These are phyloP conservation scores for Ceratocystis albifundus DNA, from an alignment of 2,329 filamentous ascomycete species.

Conservation along the genomic window DNA sequence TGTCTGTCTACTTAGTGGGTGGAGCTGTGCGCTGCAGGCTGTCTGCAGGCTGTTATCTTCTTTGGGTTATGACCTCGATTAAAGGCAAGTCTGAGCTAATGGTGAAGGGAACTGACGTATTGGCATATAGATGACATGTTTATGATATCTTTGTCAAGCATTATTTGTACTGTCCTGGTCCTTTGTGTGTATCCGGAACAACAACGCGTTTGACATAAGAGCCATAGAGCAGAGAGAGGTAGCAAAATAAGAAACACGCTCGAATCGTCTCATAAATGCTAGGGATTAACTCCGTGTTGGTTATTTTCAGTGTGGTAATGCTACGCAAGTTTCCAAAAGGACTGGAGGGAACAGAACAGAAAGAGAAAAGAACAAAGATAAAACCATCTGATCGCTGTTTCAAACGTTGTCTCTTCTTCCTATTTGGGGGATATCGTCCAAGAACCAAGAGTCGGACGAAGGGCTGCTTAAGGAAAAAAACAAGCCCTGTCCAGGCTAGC, in stretches of 20 bases:
- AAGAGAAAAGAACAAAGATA: neutral
- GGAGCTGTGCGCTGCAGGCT: neutral
- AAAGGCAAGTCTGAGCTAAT: slow-evolving; percentile 55
- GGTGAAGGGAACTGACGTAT: neutral
- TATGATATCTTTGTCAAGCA: neutral
- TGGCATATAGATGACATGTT: slow-evolving; percentile 5
- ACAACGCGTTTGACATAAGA: neutral
- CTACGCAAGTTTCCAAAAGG: too few species aligned
- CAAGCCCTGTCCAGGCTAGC: neutral
- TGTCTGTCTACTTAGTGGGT: neutral
- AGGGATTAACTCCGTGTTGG: neutral
- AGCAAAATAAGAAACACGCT: neutral
- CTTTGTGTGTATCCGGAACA: neutral
- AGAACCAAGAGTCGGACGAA: neutral
- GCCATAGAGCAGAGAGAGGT: neutral
- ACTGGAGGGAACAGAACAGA: too few species aligned
- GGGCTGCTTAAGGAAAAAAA: neutral
- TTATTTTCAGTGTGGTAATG: too few species aligned
- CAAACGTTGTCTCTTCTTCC: slow-evolving; percentile 10
- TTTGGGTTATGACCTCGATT: slow-evolving; percentile 39
- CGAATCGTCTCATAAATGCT: neutral
- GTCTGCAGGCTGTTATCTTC: slow-evolving; percentile 16
- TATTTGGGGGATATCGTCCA: neutral
- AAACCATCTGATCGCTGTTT: slow-evolving; percentile 11
- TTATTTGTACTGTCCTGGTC: neutral